Base-by-base conservation (phyloP, 345 rosid species). In the Conringia planisiliqua region DNA sequence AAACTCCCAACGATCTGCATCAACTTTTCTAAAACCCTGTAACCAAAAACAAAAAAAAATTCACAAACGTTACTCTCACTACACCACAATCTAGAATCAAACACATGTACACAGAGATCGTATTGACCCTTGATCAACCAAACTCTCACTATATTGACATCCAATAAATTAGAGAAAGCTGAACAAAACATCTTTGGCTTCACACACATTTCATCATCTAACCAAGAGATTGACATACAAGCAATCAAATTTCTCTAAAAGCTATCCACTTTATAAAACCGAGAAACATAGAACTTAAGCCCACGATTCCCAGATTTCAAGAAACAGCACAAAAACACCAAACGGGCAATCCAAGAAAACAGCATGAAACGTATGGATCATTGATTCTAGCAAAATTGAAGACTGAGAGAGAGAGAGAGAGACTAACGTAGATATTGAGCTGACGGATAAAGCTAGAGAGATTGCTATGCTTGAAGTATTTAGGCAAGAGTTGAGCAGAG, bases 1-100 rank as follows among this genome's bases (percentile, higher is more conserved):
- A 63, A 89, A 95, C 84, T 89, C 97, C 92, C 93, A 91, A 12
- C 82, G 85, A 68, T 95, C 97, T 13, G 94, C 69, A 82, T 95
- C 99, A 9, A 83, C 78, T 83, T 95, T 95, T 64, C 86, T 80
- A 77, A 95, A 95, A 46, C 99, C 99, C 99, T 90, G 92, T 48
- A 78, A 64, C 42, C 68, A 54, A 71, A 52, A 66, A 29, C 3
- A 50, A 50, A 4, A 4, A 50, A 48, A 40, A 48, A 26, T 12
- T 52, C 17, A 71, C 62, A 74, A 30, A n/a, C 12, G 55, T 73
- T 62, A 39, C 62, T 61, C 26, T 46, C 42, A 0, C 51, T 42
- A 38, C 40, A 7, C 17, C 65, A 55, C 27, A 66, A 17, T 16
- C 58, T 65, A 55, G 65, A 65, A 42, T 43, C 58, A 73, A 10